Base-by-base conservation (phyloP, 495 filamentous ascomycete species). In the Penicillium herquei region DNA sequence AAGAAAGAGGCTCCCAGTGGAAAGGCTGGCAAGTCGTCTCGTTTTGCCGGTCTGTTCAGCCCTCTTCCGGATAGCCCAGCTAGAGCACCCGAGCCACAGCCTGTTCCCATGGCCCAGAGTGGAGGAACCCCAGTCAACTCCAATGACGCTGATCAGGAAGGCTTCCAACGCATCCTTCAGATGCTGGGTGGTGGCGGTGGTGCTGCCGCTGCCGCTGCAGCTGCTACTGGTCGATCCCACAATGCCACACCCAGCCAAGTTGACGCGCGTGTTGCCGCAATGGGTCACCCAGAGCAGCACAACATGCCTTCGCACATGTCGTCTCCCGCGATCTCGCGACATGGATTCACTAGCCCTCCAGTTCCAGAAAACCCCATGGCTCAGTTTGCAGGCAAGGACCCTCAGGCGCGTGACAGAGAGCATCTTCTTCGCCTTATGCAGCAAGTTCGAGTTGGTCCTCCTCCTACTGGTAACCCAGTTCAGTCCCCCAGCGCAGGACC, bases 21-120 rank as follows among this genome's bases (percentile, higher is more conserved):
- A 10, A 76, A 77, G 48, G 30, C 60, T 18, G 66, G 66, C 8
- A 88, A 91, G 63, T 77, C 86, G 10, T 96, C 92, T 42, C 81
- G 91, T 47, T 98, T 98, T 66, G 87, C 90, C 51, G 86, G 87
- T 16, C 85, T 96, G 59, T 93, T 96, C 69, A 78, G 83, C 32
- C 81, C 83, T 51, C 84, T 86, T 56, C 78, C 87, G 16, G 83
- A 83, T 32, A 73, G 71, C 31, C 71, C 74, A 44, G 75, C 77
- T 37, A 78, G 76, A 56, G 80, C 79, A 59, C 72, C 78, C 34
- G 86, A 87, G 51, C 76, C 64, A 35, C 67, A 58, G 35, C 49
- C 59, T 30, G 58, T 57, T 39, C 35, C 62, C 21, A 65, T 61
- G 45, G 43, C 64, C 72, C 44, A 34, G 11, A 32, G 54, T 12